These are phyloP conservation scores for Xylaria venustula DNA, from an alignment of 495 filamentous ascomycete species.

Conservation along the genomic window DNA sequence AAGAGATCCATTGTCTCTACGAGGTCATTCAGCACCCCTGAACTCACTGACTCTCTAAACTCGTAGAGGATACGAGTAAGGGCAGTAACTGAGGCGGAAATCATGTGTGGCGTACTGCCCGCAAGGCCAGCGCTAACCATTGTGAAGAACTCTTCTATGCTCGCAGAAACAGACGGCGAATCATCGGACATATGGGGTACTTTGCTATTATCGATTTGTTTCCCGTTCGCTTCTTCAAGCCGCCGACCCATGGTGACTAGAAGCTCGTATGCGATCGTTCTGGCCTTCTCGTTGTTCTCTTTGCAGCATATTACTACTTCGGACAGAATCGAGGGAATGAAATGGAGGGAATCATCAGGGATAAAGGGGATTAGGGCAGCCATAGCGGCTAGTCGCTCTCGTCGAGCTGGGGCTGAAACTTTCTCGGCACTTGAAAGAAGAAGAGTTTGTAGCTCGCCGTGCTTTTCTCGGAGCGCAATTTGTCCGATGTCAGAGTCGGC, in stretches of 20 bases:
- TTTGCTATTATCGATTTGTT: slow-evolving; percentile 75
- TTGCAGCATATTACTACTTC: slow-evolving; percentile 95
- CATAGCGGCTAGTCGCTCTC: slow-evolving; percentile 82
- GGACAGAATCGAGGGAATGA: slow-evolving; percentile 85
- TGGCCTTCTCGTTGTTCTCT: slow-evolving; percentile 92
- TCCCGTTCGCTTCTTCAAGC: slow-evolving; percentile 65
- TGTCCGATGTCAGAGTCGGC: slow-evolving; percentile 73
- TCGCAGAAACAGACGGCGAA: slow-evolving; percentile 72
- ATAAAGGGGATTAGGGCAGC: slow-evolving; percentile 73
- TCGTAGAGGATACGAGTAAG: slow-evolving; percentile 88
- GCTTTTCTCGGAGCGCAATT: slow-evolving; percentile 68
- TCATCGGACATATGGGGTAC: slow-evolving; percentile 80
- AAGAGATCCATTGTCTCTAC: slow-evolving; percentile 93
- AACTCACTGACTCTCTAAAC: slow-evolving; percentile 62
- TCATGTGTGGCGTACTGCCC: slow-evolving; percentile 88
- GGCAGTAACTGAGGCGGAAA: slow-evolving; percentile 89
- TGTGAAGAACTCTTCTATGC: slow-evolving; percentile 92
- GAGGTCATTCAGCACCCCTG: slow-evolving; percentile 64
- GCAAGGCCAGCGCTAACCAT: slow-evolving; percentile 97
- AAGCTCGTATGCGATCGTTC: slow-evolving; percentile 84
- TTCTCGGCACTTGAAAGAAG: slow-evolving; percentile 76
- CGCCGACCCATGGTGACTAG: slow-evolving; percentile 84
- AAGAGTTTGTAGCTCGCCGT: slow-evolving; percentile 71
- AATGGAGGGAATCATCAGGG: slow-evolving; percentile 74
- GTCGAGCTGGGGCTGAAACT: slow-evolving; percentile 76